Base-by-base conservation (phyloP, 2,329 filamentous ascomycete genomes). In the Didymella glomerata region DNA sequence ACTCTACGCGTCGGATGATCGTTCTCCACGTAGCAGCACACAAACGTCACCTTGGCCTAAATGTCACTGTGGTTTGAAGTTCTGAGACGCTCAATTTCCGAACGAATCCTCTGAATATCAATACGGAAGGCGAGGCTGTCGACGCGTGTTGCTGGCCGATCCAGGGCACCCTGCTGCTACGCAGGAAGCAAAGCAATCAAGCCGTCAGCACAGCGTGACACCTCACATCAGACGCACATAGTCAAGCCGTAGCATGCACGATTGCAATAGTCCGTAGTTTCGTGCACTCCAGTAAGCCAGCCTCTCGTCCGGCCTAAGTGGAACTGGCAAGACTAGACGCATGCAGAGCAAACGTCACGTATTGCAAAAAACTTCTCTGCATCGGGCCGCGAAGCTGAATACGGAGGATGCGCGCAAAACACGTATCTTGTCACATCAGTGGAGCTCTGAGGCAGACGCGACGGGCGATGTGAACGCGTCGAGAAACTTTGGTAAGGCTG, bases 391-490 rank as follows among this genome's bases (percentile, higher is more conserved):
- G 25, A 36, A 53, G 53, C 57, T 61, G 48, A 56, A 57, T 22
- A 34, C 48, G 54, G 57, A 47, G 49, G 46, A 55, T 57, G 34
- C 32, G 54, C 46, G 45, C 46, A 67, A 54, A 36, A 48, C 28
- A 47, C 20, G 57, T 54, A 60, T 54, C 57, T 64, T 67, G 69
- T 69, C 67, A 71, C 67, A 65, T 63, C 42, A 61, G 65, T 69
- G 65, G 68, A 69, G 63, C 62, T 49, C 47, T 48, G 63, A 66
- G 61, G 60, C 59, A 58, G 64, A 68, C 65, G 65, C 65, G 66
- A 69, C 60, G 56, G 58, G 66, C 68, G 67, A 57, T 66, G 68
- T 66, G 58, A 65, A 77, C 74, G 73, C 74, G 73, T 77, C 69
- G 57, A 64, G 65, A 73, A 68, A 71, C 63, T 57, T 57, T 66